These are phyloP conservation scores for Umbilicaria muhlenbergii DNA, from an alignment of 495 filamentous ascomycete species.

Conservation along the genomic window DNA sequence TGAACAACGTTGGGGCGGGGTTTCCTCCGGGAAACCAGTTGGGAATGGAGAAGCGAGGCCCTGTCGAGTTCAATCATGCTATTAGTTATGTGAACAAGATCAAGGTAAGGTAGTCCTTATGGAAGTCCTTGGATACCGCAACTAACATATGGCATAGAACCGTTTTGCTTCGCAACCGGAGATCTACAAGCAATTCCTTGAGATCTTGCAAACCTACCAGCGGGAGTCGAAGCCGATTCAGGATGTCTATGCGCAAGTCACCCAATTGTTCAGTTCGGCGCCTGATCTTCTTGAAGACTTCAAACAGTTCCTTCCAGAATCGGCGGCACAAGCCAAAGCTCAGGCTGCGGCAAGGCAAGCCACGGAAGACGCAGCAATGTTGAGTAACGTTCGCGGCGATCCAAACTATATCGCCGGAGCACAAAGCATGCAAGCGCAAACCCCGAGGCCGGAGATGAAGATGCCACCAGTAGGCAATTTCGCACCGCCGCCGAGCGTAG, in stretches of 20 bases:
- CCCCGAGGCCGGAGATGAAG: conserved; percentile 43
- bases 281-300: conserved; percentile 98
- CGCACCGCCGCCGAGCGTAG: conserved; percentile 62
- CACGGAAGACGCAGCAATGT: conserved; percentile 49
- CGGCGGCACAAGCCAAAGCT: conserved; percentile 76
- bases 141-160: conserved; percentile 39
- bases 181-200: conserved; percentile 98
- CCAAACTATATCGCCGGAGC: conserved; percentile 23
- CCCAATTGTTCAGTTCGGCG: conserved; percentile 77
- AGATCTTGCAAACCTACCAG: conserved; percentile 97
- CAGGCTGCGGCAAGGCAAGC: conserved; percentile 42
- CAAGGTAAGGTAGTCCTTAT: conserved; percentile 48
- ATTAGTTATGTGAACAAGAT: conserved; percentile 99
- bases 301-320: conserved; percentile 96
- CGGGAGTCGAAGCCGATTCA: conserved; percentile 96
- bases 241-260: conserved; percentile 97
- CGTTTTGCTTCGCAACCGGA: conserved; percentile 90
- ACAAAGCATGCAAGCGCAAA: conserved; percentile 28
- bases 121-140: too few species aligned
- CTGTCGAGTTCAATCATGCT: conserved; percentile 98
- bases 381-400: conserved; percentile 45
- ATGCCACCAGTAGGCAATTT: conserved; percentile 94
- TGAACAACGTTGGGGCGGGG: conserved; percentile 24
- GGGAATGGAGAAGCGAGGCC: conserved; percentile 70
- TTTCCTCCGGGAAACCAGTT: conserved; percentile 37